These are phyloP conservation scores for Paxillus ammoniavirescens DNA, from an alignment of 768 basidiomycete genomes.

Conservation along the genomic window DNA sequence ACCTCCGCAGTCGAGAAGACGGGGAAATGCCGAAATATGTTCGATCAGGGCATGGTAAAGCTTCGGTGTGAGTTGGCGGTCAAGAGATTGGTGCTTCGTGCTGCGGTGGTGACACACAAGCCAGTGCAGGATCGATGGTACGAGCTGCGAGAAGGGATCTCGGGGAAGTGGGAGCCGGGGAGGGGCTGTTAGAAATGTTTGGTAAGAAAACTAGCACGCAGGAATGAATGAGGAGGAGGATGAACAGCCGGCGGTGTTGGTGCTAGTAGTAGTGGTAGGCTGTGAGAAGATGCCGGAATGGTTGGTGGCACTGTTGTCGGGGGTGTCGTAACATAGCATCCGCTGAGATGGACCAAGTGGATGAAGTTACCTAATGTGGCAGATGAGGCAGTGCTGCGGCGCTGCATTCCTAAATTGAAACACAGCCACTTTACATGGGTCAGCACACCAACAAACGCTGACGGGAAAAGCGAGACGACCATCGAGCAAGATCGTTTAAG, in stretches of 20 bases:
- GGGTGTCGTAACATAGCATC: constrained; percentile 20
- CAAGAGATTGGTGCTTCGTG: background rate
- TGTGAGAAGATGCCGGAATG: constrained; percentile 7
- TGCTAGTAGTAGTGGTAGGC: background rate
- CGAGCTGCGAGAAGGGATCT: background rate
- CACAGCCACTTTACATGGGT: constrained; percentile 35
- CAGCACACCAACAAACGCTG: constrained; percentile 1
- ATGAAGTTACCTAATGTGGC: constrained; percentile 12
- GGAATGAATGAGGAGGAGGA: background rate
- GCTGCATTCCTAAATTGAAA: constrained; percentile 30
- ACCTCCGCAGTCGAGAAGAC: background rate
- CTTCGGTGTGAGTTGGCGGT: background rate
- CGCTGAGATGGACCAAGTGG: constrained; percentile 10
- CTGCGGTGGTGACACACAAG: background rate
- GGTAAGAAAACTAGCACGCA: background rate
- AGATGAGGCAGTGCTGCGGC: constrained; percentile 34
- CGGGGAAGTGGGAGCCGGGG: background rate
- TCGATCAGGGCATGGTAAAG: background rate
- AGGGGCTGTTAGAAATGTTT: background rate
- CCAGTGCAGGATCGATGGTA: background rate
- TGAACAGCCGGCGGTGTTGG: background rate
- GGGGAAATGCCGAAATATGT: background rate
- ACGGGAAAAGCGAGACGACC: constrained; percentile 6
- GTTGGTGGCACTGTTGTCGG: background rate
- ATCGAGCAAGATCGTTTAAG: constrained; percentile 7